Percentiles rank a stretch among this genome's conserved stretches.
phyloP scores from a whole-genome alignment of 129 eudicot genomes.

The Centaurea solstitialis region DNA sequence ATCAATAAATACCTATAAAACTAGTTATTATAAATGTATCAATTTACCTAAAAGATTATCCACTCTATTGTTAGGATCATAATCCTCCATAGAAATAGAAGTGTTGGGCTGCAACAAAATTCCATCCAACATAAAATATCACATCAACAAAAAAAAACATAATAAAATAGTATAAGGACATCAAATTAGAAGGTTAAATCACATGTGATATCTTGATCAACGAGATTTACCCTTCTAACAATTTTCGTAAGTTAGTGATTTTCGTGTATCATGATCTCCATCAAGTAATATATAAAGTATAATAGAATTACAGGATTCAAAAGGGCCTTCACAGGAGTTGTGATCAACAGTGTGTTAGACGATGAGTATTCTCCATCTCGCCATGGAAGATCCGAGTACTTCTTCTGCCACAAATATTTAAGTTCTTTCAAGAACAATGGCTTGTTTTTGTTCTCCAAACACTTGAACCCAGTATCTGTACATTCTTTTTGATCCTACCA shows the following conservation, averaged over 20 bases:
- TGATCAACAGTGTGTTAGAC: slow-evolving; percentile 54
- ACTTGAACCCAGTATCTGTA: slow-evolving; percentile 37
- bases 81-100: slow-evolving; percentile 34
- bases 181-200: no score
- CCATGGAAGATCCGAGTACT: slow-evolving; percentile 19
- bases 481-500: slow-evolving; percentile 60
- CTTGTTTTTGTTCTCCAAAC: slow-evolving; percentile 43
- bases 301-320: slow-evolving; percentile 55
- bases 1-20: no score
- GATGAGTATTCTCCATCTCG: slow-evolving; percentile 34
- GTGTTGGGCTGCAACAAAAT: slow-evolving; percentile 56
- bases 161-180: background rate
- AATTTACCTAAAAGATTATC: background rate
- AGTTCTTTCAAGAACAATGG: slow-evolving; percentile 69
- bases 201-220: no score
- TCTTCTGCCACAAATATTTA: slow-evolving; percentile 37
- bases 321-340: slow-evolving; percentile 46
- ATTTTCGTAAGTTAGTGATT: no score
- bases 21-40: no score
- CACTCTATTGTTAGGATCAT: slow-evolving; percentile 21
- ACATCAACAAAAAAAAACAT: background rate
- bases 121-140: background rate
- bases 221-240: no score
- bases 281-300: background rate
- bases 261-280: no score